Evolutionary conservation across 768 basidiomycete species (phyloP).

Genomic region (Lactarius pseudohatsudake): DNA sequence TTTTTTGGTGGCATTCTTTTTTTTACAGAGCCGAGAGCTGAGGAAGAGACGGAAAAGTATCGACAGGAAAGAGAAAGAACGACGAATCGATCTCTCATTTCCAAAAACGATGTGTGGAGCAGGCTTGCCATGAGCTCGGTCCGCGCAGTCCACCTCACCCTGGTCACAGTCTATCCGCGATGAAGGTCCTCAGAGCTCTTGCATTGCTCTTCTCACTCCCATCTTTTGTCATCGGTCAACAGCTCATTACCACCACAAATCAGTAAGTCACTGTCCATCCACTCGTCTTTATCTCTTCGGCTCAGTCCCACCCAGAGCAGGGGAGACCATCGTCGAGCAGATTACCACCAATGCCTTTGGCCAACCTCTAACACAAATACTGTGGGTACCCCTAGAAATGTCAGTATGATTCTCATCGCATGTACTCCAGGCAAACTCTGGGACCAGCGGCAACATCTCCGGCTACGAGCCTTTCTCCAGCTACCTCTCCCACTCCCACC

Average conservation of each 20-base stretch:
- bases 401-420: background rate
- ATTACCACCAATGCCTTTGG: constrained; percentile 45
- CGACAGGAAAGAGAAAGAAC: constrained; percentile 21
- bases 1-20: constrained; percentile 93
- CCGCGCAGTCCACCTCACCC: constrained; percentile 18
- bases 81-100: constrained; percentile 31
- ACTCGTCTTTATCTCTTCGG: constrained; percentile 15
- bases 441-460: constrained; percentile 19
- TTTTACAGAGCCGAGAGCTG: constrained; percentile 43
- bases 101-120: constrained; percentile 6
- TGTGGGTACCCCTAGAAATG: constrained; percentile 39
- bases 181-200: constrained; percentile 19
- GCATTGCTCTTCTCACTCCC: constrained; percentile 29
- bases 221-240: constrained; percentile 33
- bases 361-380: constrained; percentile 40
- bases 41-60: constrained; percentile 41
- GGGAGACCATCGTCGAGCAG: constrained; percentile 53
- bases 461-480: constrained; percentile 21
- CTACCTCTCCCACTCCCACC: constrained; percentile 33
- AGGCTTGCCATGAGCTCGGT: background rate
- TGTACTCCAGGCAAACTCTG: constrained; percentile 27
- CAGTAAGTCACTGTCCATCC: constrained; percentile 39
- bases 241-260: constrained; percentile 50
- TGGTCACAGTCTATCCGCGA: constrained; percentile 28
- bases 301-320: constrained; percentile 38